Evolutionary conservation across 768 basidiomycete genomes (phyloP).

Genomic region (Pulveroboletus ravenelii): DNA sequence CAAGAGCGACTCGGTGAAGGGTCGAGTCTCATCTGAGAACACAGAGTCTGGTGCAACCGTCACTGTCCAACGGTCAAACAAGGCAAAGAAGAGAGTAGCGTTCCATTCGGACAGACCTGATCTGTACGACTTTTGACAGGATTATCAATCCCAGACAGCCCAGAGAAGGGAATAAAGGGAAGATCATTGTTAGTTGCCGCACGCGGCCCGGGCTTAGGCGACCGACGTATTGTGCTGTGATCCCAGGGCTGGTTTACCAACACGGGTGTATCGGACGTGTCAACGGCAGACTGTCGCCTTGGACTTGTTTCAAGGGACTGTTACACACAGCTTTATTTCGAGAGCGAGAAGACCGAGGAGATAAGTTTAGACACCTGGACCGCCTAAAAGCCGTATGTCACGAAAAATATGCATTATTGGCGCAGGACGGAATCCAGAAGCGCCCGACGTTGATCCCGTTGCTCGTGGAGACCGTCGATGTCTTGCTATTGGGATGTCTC

Average conservation of each 20-base stretch:
- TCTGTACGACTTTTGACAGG: constrained; percentile 64
- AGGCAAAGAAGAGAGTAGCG: constrained; percentile 60
- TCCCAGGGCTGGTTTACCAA: not conserved
- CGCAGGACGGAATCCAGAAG: not conserved
- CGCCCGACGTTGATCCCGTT: not conserved
- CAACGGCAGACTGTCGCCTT: constrained; percentile 4
- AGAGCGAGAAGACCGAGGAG: constrained; percentile 14
- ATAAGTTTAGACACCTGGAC: constrained; percentile 4
- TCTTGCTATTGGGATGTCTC: too few species aligned
- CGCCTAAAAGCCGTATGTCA: not conserved
- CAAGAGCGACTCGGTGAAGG: constrained; percentile 1
- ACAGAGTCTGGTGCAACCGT: constrained; percentile 1
- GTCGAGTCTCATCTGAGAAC: constrained; percentile 9
- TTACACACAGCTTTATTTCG: constrained; percentile 12
- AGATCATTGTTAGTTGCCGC: too few species aligned
- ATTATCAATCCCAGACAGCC: not conserved
- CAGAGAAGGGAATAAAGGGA: too few species aligned
- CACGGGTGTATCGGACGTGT: constrained; percentile 10
- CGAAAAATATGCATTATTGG: not conserved
- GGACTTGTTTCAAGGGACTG: constrained; percentile 16
- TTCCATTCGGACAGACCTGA: constrained; percentile 66
- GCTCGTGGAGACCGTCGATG: not conserved
- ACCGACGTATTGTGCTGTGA: too few species aligned
- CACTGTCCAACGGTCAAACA: constrained; percentile 34
- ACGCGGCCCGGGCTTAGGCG: too few species aligned